Evolutionary conservation across 2,329 filamentous ascomycete species (phyloP), one percentile per base, ranked within the genome.

Genomic region (Zalaria sp.): DNA sequence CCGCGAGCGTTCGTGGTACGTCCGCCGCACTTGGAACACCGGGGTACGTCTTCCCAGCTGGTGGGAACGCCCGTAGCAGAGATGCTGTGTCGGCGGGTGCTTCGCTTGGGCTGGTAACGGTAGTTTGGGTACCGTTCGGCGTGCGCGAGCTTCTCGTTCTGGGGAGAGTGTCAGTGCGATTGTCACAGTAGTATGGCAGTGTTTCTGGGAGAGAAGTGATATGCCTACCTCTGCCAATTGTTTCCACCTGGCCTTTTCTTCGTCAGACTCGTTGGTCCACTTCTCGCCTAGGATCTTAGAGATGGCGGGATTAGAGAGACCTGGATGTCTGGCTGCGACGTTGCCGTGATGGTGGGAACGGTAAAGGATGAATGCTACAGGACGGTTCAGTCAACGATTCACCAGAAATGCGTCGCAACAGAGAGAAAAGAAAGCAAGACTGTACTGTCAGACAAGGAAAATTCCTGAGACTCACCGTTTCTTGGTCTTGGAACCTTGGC

Each of bases 201-300:
- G 11, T 26, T 11, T 31, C 4, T n/a, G 4, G 10, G n/a, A 18
- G 18, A 49, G 8, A 43, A 34, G 31, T 34, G 2, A 36, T 10
- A 26, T 27, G 27, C 61, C 50, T 63, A 81, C 83, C 64, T 93
- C 86, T 46, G 91, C 91, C 43, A 93, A 73, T 46, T 73, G 72
- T 61, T 91, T 93, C 91, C 91, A 98, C 58, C 80, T 74, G 48
- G 79, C 75, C 63, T 93, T 93, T 43, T 79, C 72, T 41, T 83
- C 76, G 25, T 81, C 72, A 3, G 78, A 65, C 55, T 93, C 79
- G 43, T 78, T 73, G 54, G 81, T 79, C 91, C 91, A 98, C 73
- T 88, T 81, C 59, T 86, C 77, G 40, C 89, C 89, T 51, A 96
- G 93, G 53, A 96, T 93, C 64, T 95, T 95, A 49, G 89, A 95